Evolutionary conservation across 1,284 basidiomycete species (phyloP).

Genomic region (Ustilago loliicola): DNA sequence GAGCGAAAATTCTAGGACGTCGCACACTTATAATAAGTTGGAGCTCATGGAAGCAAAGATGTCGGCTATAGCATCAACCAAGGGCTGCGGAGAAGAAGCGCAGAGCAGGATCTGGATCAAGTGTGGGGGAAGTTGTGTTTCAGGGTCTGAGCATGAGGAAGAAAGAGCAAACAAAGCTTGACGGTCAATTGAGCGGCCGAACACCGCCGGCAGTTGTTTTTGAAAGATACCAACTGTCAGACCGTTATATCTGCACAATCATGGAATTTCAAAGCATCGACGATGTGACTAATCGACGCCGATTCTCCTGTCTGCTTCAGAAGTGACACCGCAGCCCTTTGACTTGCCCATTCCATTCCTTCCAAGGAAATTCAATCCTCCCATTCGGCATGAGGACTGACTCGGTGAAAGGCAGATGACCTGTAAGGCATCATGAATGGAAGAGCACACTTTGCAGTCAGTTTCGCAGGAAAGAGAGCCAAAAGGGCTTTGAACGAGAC

Average conservation of each 20-base stretch:
- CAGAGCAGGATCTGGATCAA: background rate
- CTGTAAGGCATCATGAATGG: too few relatives aligned
- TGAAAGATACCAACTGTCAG: background rate
- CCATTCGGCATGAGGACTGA: too few relatives aligned
- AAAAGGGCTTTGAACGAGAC: too few relatives aligned
- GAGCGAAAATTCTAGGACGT: background rate
- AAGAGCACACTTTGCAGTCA: too few relatives aligned
- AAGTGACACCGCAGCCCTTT: too few relatives aligned
- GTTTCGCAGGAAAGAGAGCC: too few relatives aligned
- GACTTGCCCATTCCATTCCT: too few relatives aligned
- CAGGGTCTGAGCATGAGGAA: background rate
- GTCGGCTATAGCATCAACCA: background rate
- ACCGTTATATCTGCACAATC: background rate
- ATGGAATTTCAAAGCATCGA: background rate
- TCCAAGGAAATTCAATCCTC: too few relatives aligned
- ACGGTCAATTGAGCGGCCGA: slow-evolving; percentile 17
- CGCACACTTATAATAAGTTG: background rate
- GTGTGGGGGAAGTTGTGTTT: background rate
- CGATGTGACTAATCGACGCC: too few relatives aligned
- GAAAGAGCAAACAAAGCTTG: background rate
- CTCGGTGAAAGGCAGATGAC: too few relatives aligned
- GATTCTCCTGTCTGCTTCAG: background rate
- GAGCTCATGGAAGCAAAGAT: background rate
- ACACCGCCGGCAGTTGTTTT: background rate
- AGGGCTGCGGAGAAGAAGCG: slow-evolving; percentile 21